These are phyloP conservation scores for Petrea volubilis DNA, from an alignment of 257 asterid genomes.

Conservation along the genomic window DNA sequence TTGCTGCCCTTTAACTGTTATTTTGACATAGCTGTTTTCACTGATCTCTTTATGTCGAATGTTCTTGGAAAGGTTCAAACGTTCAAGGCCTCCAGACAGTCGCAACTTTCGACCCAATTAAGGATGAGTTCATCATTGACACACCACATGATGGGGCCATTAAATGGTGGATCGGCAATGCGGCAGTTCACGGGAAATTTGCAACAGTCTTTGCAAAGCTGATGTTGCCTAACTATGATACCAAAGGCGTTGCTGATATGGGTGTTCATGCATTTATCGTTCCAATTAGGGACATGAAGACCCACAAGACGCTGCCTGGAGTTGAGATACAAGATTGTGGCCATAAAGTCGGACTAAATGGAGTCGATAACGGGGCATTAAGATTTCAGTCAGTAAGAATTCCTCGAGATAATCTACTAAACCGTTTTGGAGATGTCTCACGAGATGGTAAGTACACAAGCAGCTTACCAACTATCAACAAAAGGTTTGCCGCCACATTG, in stretches of 20 bases:
- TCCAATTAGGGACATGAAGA: slow-evolving; percentile 80
- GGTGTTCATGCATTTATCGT: slow-evolving; percentile 98
- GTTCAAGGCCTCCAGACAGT: slow-evolving; percentile 94
- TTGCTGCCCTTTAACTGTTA: slow-evolving; percentile 1
- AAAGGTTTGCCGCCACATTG: slow-evolving; percentile 92
- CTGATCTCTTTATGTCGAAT: slow-evolving; percentile 27
- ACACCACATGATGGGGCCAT: slow-evolving; percentile 98
- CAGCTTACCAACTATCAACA: slow-evolving; percentile 74
- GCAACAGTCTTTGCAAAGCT: slow-evolving; percentile 96
- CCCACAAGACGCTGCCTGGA: slow-evolving; percentile 73
- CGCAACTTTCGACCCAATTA: slow-evolving; percentile 83
- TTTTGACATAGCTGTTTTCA: not conserved
- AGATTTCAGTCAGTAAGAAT: slow-evolving; percentile 81
- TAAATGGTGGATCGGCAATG: slow-evolving; percentile 99
- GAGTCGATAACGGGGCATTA: slow-evolving; percentile 95
- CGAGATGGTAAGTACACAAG: slow-evolving; percentile 91
- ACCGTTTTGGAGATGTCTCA: slow-evolving; percentile 90
- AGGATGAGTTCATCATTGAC: slow-evolving; percentile 79
- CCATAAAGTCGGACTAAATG: slow-evolving; percentile 90
- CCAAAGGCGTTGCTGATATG: slow-evolving; percentile 79
- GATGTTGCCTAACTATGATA: slow-evolving; percentile 75
- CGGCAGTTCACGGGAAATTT: slow-evolving; percentile 97
- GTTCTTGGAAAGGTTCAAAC: slow-evolving; percentile 70
- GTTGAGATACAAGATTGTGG: slow-evolving; percentile 95
- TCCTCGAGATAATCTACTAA: slow-evolving; percentile 91